Base-by-base conservation (phyloP, 768 basidiomycete species). In the Amanita subjunquillea region DNA sequence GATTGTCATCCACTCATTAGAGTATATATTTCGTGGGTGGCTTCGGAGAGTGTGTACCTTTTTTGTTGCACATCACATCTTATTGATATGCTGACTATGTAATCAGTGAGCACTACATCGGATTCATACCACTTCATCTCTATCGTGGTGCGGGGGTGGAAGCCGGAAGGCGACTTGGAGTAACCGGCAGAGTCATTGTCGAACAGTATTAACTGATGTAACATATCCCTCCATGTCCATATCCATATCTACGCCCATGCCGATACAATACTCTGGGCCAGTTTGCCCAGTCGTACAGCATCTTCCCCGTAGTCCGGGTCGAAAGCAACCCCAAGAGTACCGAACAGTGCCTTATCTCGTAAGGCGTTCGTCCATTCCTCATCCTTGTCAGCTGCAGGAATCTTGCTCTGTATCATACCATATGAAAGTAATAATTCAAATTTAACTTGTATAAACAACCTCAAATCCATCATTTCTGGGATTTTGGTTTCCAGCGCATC, bases 11-110 rank as follows among this genome's bases (percentile, higher is more conserved):
- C 2, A 12, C 22, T 6, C n/a, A 44, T 20, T 59, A 77, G 77
- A 67, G 65, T 30, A 63, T 79, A 17, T 78, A 79, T 57, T 79
- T 72, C 48, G 76, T 79, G 4, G 77, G 77, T 10, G 78, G 77
- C 3, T 78, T 79, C 57, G 76, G 76, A 37, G 71, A 67, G 73
- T 74, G 55, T 50, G 72, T 63, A 22, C 4, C 6, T 12, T 32
- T 12, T 12, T 32, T 6, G 20, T 27, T 7, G 23, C 20, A 30
- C 6, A 25, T 23, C 20, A 8, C 12, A 23, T 23, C 10, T 29
- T 15, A 25, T 20, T 10, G 36, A 13, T 17, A 17, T 17, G 17
- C 17, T 17, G n/a, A 52, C 4, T 50, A 10, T 45, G 47, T 42
- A 9, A 43, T 50, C 54, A 73, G 72, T 55, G 62, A 66, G 48